Conservation (phyloP, 2,329 filamentous ascomycete genomes). For the Colletotrichum cuscutae region DNA sequence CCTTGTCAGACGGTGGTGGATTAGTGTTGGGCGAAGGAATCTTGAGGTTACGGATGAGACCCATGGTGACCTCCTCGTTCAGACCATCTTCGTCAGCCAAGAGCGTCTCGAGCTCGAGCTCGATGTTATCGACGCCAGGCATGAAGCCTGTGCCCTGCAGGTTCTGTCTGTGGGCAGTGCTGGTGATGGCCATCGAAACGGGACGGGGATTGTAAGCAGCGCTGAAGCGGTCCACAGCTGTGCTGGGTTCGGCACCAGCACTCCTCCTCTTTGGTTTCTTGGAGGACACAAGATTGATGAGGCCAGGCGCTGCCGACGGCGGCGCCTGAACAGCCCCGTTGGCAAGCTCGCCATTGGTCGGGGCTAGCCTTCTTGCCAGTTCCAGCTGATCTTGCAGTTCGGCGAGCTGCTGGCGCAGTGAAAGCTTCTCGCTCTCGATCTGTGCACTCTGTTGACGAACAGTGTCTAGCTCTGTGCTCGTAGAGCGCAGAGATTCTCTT, state of each 20-base stretch:
- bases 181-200: constrained; percentile 91
- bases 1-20: constrained; percentile 95
- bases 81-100: constrained; percentile 95
- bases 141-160: constrained; percentile 81
- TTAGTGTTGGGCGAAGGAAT: constrained; percentile 89
- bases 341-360: constrained; percentile 72
- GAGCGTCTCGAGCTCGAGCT: constrained; percentile 92
- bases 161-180: constrained; percentile 74
- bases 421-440: constrained; percentile 86
- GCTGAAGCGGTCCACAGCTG: constrained; percentile 89
- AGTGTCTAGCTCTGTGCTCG: constrained; percentile 83
- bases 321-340: constrained; percentile 54
- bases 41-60: constrained; percentile 94
- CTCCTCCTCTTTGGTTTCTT: constrained; percentile 98
- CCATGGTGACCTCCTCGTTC: constrained; percentile 97
- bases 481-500: constrained; percentile 82
- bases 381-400: constrained; percentile 95
- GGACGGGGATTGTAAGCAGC: constrained; percentile 93
- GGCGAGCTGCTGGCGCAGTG: constrained; percentile 85
- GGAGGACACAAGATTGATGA: constrained; percentile 96
- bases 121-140: constrained; percentile 87
- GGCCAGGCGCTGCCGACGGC: constrained; percentile 72
- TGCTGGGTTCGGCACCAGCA: constrained; percentile 83
- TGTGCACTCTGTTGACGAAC: constrained; percentile 79
- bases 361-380: constrained; percentile 80